Base-by-base conservation (phyloP, 2,329 filamentous ascomycete species). In the Hypoxylon sp. region DNA sequence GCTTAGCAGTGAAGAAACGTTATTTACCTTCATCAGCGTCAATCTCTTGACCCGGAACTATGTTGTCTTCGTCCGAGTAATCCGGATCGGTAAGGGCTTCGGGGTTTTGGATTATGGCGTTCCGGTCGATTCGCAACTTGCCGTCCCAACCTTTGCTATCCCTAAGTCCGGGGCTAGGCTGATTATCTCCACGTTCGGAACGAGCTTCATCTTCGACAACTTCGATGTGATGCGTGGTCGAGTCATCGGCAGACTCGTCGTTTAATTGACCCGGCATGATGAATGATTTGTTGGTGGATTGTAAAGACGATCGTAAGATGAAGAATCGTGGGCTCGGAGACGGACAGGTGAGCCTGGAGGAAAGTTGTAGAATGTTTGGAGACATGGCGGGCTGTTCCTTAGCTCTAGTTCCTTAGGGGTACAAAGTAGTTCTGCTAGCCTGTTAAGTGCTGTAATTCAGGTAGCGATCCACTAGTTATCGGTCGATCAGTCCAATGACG, bases 71-170 rank as follows among this genome's bases (percentile, higher is more conserved):
- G 59, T 90, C 91, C 11, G 90, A 94, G 67, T 93, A 91, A 48
- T 96, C 91, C 0, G 89, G 84, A 64, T 97, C 91, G 31, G 88
- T 89, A 41, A 96, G 72, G 7, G 89, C 90, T 66, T 94, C 90
- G 2, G 90, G 88, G 65, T 96, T 95, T 16, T 81, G 77, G 35
- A 95, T 75, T 21, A 83, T 76, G 2, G 85, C 79, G 67, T 82
- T 87, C 64, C 86, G 85, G 55, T 89, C 85, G 40, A 96, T 74
- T 27, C 90, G 81, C 51, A 93, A 78, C 73, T 93, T 93, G 57
- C 90, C 90, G 70, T 93, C 90, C 90, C 90, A 93, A 55, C 90
- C 90, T 64, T 81, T 85, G 72, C 80, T 84, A 61, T 84, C 81
- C 57, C 75, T 77, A 38, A 83, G 69, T 8, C 73, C 74, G 3